Conservation (phyloP, 805 yeast genomes). For the Wickerhamiella galacta region DNA sequence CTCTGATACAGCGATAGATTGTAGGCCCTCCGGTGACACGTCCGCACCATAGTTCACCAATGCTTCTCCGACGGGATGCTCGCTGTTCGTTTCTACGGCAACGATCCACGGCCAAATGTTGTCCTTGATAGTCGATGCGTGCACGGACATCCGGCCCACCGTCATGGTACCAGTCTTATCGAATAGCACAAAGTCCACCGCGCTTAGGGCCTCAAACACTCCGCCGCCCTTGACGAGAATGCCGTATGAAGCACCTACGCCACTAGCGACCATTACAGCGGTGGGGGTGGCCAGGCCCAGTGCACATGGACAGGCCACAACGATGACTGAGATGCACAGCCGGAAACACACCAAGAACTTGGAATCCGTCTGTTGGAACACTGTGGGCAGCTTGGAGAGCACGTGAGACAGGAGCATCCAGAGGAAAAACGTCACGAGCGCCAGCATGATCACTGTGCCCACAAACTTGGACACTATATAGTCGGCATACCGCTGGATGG, state of each 20-base stretch:
- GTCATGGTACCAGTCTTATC: conserved; percentile 97
- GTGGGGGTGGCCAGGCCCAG: conserved; percentile 96
- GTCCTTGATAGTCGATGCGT: conserved; percentile 10
- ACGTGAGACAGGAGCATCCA: conserved; percentile 36
- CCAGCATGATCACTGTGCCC: conserved; percentile 46
- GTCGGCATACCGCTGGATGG: conserved; percentile 83
- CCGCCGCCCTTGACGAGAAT: conserved; percentile 89
- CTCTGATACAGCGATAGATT: neutral
- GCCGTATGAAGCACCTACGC: conserved; percentile 83
- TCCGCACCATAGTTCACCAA: conserved; percentile 23
- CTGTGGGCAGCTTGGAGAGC: conserved; percentile 29
- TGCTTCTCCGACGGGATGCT: conserved; percentile 79
- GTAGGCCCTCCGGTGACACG: neutral
- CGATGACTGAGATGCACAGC: conserved; percentile 78
- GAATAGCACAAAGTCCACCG: conserved; percentile 52
- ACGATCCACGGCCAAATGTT: conserved; percentile 38
- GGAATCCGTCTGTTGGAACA: conserved; percentile 36
- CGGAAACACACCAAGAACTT: conserved; percentile 52
- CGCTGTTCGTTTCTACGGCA: conserved; percentile 50
- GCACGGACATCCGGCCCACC: conserved; percentile 53
- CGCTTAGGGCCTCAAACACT: conserved; percentile 55
- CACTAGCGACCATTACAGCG: conserved; percentile 98
- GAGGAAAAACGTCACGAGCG: conserved; percentile 45
- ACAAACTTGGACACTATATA: conserved; percentile 72
- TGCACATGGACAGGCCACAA: conserved; percentile 98